Evolutionary conservation across 352 stramenopile species (phyloP).

Genomic region (Saprolegnia diclina): DNA sequence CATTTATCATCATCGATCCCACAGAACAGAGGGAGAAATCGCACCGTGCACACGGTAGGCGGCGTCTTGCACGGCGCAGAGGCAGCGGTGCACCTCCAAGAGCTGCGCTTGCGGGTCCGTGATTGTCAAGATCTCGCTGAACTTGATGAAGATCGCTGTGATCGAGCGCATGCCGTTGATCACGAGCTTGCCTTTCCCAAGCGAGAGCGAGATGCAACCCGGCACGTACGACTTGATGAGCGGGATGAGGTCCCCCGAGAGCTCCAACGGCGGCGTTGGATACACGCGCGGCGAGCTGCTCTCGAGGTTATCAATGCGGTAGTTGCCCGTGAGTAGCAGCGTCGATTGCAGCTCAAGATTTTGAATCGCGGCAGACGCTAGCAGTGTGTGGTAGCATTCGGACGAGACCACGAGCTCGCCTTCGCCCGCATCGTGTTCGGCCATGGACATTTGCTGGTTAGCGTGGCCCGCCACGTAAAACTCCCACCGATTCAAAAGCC

Average conservation of each 20-base stretch:
- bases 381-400: constrained; percentile 42
- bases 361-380: constrained; percentile 28
- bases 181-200: constrained; percentile 57
- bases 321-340: constrained; percentile 39
- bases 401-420: constrained; percentile 68
- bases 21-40: not conserved
- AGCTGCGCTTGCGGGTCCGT: constrained; percentile 37
- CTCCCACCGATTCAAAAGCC: constrained; percentile 77
- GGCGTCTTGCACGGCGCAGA: constrained; percentile 67
- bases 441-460: constrained; percentile 72
- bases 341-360: constrained; percentile 30
- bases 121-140: constrained; percentile 52
- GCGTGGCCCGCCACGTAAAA: constrained; percentile 80
- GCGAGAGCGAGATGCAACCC: constrained; percentile 57
- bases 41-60: constrained; percentile 67
- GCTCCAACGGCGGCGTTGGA: constrained; percentile 25
- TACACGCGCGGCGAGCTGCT: constrained; percentile 28
- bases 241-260: constrained; percentile 42
- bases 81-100: constrained; percentile 47
- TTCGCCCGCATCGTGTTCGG: constrained; percentile 59
- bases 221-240: constrained; percentile 62
- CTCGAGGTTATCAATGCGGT: constrained; percentile 32
- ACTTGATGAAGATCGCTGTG: constrained; percentile 66
- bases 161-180: constrained; percentile 63
- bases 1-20: not conserved